Evolutionary conservation across 2,329 filamentous ascomycete genomes (phyloP).

Genomic region (Ophiostoma tasmaniense): DNA sequence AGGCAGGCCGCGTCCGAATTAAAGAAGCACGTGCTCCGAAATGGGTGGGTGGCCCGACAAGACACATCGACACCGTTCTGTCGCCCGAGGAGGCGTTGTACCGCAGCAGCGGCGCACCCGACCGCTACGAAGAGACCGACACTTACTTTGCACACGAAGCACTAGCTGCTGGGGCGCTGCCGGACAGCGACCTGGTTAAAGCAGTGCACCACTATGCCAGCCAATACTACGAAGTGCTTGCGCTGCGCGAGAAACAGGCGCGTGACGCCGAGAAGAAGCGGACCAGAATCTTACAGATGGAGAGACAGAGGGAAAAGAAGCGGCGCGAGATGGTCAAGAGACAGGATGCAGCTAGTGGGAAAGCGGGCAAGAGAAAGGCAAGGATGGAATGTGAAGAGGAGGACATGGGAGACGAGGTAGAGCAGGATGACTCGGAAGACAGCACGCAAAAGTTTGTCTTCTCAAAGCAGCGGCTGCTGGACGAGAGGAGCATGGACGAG

Average conservation of each 20-base stretch:
- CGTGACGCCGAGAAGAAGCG: background rate
- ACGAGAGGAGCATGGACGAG: constrained; percentile 63
- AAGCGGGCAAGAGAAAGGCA: background rate
- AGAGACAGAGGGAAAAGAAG: background rate
- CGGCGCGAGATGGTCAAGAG: background rate
- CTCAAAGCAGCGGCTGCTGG: constrained; percentile 28
- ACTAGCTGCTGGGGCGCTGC: constrained; percentile 42
- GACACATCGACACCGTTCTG: constrained; percentile 32
- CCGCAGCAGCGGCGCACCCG: constrained; percentile 53
- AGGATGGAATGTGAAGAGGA: background rate
- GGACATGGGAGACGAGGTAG: background rate
- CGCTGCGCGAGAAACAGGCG: background rate
- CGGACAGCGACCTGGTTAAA: constrained; percentile 61
- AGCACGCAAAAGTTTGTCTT: background rate
- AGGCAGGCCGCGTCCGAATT: constrained; percentile 26
- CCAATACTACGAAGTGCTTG: constrained; percentile 50
- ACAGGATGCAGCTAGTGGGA: background rate
- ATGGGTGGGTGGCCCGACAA: background rate
- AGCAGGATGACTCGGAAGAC: background rate
- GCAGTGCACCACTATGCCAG: constrained; percentile 60
- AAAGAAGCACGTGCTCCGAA: constrained; percentile 7
- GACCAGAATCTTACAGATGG: background rate
- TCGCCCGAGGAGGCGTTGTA: constrained; percentile 66
- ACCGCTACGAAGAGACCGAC: constrained; percentile 61
- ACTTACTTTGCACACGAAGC: constrained; percentile 59